Evolutionary conservation across 352 stramenopile species (phyloP).

Genomic region (Globisporangium cystogenes): DNA sequence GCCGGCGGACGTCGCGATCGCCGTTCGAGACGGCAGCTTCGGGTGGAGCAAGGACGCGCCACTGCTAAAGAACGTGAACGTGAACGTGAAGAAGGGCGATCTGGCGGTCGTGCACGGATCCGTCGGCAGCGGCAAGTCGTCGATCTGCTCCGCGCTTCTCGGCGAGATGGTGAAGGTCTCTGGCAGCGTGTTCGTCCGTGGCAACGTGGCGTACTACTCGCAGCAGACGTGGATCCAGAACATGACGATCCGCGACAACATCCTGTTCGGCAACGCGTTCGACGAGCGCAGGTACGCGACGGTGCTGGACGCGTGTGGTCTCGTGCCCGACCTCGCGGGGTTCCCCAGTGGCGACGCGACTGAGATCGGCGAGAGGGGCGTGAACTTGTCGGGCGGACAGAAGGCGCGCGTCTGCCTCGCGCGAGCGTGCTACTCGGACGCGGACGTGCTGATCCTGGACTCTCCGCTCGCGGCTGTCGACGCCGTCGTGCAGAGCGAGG

Average conservation of each 20-base stretch:
- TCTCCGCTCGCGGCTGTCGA: conserved; percentile 92
- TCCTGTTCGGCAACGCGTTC: conserved; percentile 87
- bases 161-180: conserved; percentile 71
- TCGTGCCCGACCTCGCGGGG: conserved; percentile 79
- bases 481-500: conserved; percentile 88
- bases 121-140: conserved; percentile 46
- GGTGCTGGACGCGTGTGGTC: conserved; percentile 74
- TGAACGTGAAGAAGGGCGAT: conserved; percentile 26
- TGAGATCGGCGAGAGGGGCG: conserved; percentile 94
- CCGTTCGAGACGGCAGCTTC: conserved; percentile 22
- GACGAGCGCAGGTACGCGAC: conserved; percentile 42
- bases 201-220: conserved; percentile 59
- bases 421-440: conserved; percentile 66
- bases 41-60: conserved; percentile 13
- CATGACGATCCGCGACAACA: conserved; percentile 91
- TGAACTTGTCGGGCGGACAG: conserved; percentile 94
- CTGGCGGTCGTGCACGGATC: conserved; percentile 40
- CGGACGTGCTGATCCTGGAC: conserved; percentile 85
- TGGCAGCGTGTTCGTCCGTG: conserved; percentile 32
- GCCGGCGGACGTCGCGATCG: conserved; percentile 3
- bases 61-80: conserved; percentile 40
- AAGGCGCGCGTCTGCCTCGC: conserved; percentile 76
- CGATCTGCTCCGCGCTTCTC: conserved; percentile 31
- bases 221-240: conserved; percentile 96
- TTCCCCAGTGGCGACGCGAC: conserved; percentile 86